Evolutionary conservation across 495 filamentous ascomycete species (phyloP), one percentile per base, ranked within the genome.

Genomic region (Penicillium diatomitis): DNA sequence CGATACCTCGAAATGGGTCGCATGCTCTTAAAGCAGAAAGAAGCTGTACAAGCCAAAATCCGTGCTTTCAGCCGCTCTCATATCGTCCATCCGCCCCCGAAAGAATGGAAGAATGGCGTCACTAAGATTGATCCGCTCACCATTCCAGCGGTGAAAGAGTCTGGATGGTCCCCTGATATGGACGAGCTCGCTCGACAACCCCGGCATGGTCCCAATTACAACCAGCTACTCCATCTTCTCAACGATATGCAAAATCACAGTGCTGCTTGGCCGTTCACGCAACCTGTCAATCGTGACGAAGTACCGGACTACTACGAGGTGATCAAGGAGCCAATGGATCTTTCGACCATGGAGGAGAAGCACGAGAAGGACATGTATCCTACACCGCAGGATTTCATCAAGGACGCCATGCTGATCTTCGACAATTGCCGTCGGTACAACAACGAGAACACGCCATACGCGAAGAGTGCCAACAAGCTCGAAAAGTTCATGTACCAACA

Each of bases 281-380:
- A 88, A 41, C 92, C 92, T 4, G 92, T 98, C 49, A 96, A 95
- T 56, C 82, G 84, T 50, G 92, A 98, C 50, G 92, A 97, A 53
- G 92, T 98, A 0, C 80, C 84, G 1, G 94, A 98, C 62, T 98
- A 98, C 71, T 98, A 97, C 72, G 88, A 95, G 54, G 91, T 97
- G 36, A 97, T 98, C 72, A 86, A 89, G 63, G 88, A 96, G 67
- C 94, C 92, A 8, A 98, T 98, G 92, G 92, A 98, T 64, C 72
- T 98, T 37, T 81, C 77, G 30, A 96, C 91, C 7, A 97, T 98
- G 94, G 92, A 98, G 63, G 81, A 81, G 51, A 94, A 95, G 67
- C 85, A 94, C 44, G 91, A 97, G 57, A 88, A 88, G 41, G 94
- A 98, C 65, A 80, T 86, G 61, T 98, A 98, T 60, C 80, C 80